Conservation (phyloP, 306 rosid genomes). For the Luffa aegyptiaca region DNA sequence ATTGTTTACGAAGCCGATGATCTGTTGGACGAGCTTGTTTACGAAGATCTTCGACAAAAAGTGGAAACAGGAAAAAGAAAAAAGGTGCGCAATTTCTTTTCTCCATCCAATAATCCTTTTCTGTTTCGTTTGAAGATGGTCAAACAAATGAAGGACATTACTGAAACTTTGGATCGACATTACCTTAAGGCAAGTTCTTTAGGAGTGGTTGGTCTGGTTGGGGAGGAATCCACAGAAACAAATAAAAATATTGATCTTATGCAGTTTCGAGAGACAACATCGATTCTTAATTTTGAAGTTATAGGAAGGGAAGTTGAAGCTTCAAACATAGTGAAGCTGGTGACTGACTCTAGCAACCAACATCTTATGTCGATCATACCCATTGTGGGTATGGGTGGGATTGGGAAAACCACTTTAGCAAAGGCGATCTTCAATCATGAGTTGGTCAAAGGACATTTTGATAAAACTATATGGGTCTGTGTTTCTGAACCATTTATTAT, state of each 20-base stretch:
- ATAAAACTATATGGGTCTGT: conserved; percentile 11
- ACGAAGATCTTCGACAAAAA: not conserved
- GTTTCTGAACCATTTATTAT: conserved; percentile 5
- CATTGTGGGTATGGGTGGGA: not conserved
- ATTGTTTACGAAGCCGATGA: not conserved
- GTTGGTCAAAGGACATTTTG: not conserved
- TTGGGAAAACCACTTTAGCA: not conserved
- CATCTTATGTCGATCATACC: not conserved
- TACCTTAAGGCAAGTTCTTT: not conserved
- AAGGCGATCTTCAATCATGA: conserved; percentile 6
- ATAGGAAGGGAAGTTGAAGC: not conserved
- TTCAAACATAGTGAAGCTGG: not conserved
- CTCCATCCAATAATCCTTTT: not conserved
- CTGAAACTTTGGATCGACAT: not conserved
- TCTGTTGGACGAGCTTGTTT: not conserved
- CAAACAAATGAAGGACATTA: not conserved
- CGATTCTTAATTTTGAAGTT: not conserved
- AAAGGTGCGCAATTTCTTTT: not conserved
- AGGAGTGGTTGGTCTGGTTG: not conserved
- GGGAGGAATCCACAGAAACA: not conserved
- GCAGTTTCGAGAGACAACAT: not conserved
- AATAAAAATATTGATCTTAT: not conserved
- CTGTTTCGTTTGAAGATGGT: not conserved
- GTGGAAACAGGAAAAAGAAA: not conserved
- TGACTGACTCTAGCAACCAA: not conserved